A percentile compares a stretch with the other conserved stretches of the same genome.
Conservation (phyloP, 75 land plant genomes). For the Cupressus sempervirens region DNA sequence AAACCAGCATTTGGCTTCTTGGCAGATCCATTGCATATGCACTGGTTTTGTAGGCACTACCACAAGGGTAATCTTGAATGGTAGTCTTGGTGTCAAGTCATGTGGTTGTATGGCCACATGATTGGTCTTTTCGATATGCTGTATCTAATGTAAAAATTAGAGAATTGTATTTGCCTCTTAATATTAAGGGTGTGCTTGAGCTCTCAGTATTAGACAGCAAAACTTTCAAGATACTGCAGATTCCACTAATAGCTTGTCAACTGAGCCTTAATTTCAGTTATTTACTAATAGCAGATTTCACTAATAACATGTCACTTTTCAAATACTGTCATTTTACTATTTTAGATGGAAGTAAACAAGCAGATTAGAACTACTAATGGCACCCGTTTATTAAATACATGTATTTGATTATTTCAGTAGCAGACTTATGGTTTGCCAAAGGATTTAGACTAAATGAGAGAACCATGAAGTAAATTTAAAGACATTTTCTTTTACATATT, state of each 20-base stretch:
- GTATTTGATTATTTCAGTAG: too few relatives aligned
- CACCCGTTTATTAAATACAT: neutral
- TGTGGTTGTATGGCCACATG: neutral
- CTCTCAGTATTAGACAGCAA: neutral
- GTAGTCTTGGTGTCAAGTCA: neutral
- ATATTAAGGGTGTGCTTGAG: neutral
- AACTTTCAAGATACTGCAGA: neutral
- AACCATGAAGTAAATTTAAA: too few relatives aligned
- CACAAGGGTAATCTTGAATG: neutral
- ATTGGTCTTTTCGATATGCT: neutral
- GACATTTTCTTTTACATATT: too few relatives aligned
- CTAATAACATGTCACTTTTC: neutral
- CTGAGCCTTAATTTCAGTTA: neutral
- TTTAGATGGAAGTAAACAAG: neutral
- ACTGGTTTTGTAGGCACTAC: neutral
- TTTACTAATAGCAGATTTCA: neutral
- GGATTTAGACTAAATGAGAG: too few relatives aligned
- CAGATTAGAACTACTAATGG: neutral
- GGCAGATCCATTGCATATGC: slow-evolving; percentile 2
- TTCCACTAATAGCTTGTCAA: neutral
- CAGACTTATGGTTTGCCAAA: too few relatives aligned
- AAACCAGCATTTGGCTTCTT: neutral
- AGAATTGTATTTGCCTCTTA: neutral
- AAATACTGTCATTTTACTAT: neutral
- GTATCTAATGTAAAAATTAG: slow-evolving; percentile 1